Percentiles rank a stretch among this genome's conserved stretches.
These are phyloP conservation scores for Spathaspora hagerdaliae DNA, from an alignment of 805 yeast genomes.

Conservation along the genomic window DNA sequence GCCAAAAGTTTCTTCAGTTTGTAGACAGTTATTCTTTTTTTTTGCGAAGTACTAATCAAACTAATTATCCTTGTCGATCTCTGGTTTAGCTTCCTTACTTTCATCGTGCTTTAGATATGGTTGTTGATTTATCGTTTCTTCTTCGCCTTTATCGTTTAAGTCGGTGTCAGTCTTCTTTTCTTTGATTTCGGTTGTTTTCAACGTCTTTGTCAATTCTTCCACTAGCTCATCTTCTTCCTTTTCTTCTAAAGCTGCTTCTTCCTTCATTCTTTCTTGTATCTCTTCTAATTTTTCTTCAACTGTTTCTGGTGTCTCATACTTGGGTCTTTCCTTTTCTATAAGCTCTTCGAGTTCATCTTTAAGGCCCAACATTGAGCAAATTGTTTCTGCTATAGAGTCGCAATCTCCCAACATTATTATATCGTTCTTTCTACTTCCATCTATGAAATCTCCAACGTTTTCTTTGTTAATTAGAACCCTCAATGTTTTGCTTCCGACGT, in stretches of 20 bases:
- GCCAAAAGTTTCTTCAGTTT: too few species aligned
- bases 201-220: constrained; percentile 3
- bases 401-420: constrained; percentile 57
- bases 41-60: too few species aligned
- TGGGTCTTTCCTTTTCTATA: constrained; percentile 14
- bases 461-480: constrained; percentile 76
- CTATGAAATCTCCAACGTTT: constrained; percentile 67
- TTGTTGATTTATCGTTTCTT: background rate
- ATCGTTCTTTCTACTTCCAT: constrained; percentile 51
- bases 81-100: too few species aligned
- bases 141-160: constrained; percentile 5
- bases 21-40: too few species aligned
- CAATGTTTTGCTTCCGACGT: constrained; percentile 39
- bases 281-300: constrained; percentile 10
- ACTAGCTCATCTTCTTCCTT: background rate
- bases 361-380: constrained; percentile 67
- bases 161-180: constrained; percentile 1
- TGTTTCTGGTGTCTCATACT: constrained; percentile 6
- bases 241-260: constrained; percentile 1
- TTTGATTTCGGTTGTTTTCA: constrained; percentile 4
- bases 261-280: constrained; percentile 10
- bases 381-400: constrained; percentile 55
- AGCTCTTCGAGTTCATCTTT: constrained; percentile 45
- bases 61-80: too few species aligned
- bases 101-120: too few species aligned